Base-by-base conservation (phyloP, 805 yeast species). In the Lachancea meyersii region DNA sequence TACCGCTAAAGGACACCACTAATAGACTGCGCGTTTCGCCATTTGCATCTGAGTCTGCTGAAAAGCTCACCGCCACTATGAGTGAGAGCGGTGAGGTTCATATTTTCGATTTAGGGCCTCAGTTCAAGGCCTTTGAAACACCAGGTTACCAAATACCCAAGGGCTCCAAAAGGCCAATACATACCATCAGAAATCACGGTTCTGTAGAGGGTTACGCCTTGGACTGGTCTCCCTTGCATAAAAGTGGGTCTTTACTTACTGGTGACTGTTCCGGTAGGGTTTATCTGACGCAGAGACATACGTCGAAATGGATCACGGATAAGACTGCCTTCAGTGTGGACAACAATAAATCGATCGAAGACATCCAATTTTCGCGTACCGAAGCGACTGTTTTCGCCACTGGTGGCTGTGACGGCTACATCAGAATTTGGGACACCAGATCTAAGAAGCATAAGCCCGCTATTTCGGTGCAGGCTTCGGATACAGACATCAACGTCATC, bases 181-280 rank as follows among this genome's bases (percentile, higher is more conserved):
- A 88, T 66, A 87, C 95, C 5, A 71, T 93, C 46, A 77, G 77
- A 57, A 73, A 68, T 49, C 98, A 93, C 61, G 97, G 97, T 19
- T 82, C 82, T 51, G 95, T 86, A n/a, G 98, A 93, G 68, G 97
- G 98, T 27, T 93, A 87, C 58, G 98, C 96, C 13, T 64, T 93
- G 35, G 98, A 91, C 64, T 93, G 98, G 98, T 86, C 95, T 1
- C 96, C 97, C 33, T 68, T 83, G 49, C 76, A 80, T 47, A 74
- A 73, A 50, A 77, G 86, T 3, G 97, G 97, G 18, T 74, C 88
- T 1, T 68, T 93, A 48, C 71, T 93, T 44, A 77, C 94, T 3
- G 98, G 98, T 55, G 98, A 93, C 62, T 71, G 86, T 50, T 69
- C 83, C 17, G 98, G 98, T 40, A 73, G 91, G 57, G 76, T 91